Evolutionary conservation across 2,329 filamentous ascomycete genomes (phyloP).

Genomic region (Rachicladosporium sp.): DNA sequence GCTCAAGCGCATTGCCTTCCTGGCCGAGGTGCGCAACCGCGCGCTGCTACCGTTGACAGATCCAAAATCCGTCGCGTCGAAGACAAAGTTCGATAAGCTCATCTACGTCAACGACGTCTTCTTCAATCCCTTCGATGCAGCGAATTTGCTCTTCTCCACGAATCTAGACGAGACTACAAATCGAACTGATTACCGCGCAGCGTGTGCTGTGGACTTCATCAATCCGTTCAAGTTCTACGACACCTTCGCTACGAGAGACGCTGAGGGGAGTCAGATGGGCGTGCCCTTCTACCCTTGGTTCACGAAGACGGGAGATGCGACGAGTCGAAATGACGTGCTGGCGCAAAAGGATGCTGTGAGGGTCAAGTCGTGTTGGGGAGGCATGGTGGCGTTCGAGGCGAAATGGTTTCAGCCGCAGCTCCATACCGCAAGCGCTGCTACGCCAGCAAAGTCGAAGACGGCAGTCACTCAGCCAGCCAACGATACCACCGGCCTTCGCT

Average conservation of each 20-base stretch:
- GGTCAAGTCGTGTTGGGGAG: constrained; percentile 65
- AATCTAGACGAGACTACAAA: constrained; percentile 48
- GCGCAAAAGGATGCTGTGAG: constrained; percentile 51
- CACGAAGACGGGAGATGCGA: constrained; percentile 38
- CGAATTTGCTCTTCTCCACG: constrained; percentile 52
- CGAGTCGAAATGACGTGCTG: constrained; percentile 48
- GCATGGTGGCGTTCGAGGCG: constrained; percentile 57
- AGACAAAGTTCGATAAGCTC: constrained; percentile 40
- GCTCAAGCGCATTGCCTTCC: constrained; percentile 59
- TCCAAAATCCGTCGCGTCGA: constrained; percentile 28
- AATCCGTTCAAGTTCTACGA: constrained; percentile 60
- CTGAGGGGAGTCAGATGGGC: constrained; percentile 49
- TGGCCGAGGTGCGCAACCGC: constrained; percentile 60
- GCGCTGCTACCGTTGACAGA: constrained; percentile 52
- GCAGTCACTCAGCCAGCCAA: constrained; percentile 7
- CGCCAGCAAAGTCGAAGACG: background rate
- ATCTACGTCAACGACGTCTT: constrained; percentile 57
- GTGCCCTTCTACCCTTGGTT: constrained; percentile 60
- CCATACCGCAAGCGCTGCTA: background rate
- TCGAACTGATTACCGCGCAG: constrained; percentile 49
- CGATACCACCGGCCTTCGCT: constrained; percentile 19
- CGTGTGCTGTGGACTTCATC: constrained; percentile 59
- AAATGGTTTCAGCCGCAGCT: constrained; percentile 39
- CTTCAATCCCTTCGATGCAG: constrained; percentile 46
- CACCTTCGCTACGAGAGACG: constrained; percentile 58